phyloP scores from a whole-genome alignment of 495 filamentous ascomycete species.

The Penicillium roqueforti region DNA sequence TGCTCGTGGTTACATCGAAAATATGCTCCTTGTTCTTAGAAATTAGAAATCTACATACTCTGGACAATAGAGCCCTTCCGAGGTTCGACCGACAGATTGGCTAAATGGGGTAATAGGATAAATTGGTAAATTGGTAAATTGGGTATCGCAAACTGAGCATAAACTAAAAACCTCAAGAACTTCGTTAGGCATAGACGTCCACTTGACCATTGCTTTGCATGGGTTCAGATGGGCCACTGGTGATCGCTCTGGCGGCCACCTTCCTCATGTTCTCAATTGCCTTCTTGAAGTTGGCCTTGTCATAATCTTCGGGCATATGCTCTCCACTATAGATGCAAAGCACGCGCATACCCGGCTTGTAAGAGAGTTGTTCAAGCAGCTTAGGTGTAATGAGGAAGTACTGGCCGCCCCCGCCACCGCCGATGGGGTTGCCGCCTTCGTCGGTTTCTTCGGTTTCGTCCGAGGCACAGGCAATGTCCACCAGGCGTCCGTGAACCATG shows the following conservation, averaged over 20 bases:
- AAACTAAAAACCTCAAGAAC: not conserved
- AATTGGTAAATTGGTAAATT: not conserved
- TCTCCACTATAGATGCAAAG: conserved; percentile 93
- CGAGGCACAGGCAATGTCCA: conserved; percentile 76
- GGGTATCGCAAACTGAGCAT: conserved; percentile 10
- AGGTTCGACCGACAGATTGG: not conserved
- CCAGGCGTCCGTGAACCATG: conserved; percentile 95
- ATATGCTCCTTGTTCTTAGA: not conserved
- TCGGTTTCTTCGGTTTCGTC: conserved; percentile 13
- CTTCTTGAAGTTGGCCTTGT: conserved; percentile 27
- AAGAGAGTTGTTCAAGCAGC: conserved; percentile 79
- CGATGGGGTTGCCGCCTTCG: conserved; percentile 21
- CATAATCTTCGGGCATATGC: conserved; percentile 64
- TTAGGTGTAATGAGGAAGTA: conserved; percentile 99
- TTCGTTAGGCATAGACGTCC: conserved; percentile 26
- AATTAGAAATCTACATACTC: not conserved
- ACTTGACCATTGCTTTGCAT: conserved; percentile 17
- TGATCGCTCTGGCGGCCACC: conserved; percentile 13
- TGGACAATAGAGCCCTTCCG: not conserved
- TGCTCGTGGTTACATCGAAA: not conserved
- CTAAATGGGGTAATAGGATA: not conserved
- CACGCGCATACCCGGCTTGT: conserved; percentile 85
- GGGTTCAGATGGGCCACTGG: conserved; percentile 14
- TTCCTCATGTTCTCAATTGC: conserved; percentile 33
- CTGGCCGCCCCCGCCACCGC: conserved; percentile 45